A percentile compares a stretch with the other conserved stretches of the same genome.
These are phyloP conservation scores for Trichocladium uniseriatum DNA, from an alignment of 495 filamentous ascomycete species.

Conservation along the genomic window DNA sequence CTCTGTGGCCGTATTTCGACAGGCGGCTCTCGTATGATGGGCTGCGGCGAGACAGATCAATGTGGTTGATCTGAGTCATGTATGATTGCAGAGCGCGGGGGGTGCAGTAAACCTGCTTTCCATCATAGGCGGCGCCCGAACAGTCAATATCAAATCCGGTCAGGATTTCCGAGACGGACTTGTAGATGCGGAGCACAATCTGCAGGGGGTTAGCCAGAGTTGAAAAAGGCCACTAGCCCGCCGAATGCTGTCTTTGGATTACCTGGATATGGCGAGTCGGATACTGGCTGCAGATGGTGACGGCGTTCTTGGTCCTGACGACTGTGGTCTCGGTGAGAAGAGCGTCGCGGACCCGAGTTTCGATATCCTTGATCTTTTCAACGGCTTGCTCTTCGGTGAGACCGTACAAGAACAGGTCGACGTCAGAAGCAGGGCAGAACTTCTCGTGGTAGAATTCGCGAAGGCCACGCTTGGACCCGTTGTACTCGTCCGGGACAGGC, in stretches of 20 bases:
- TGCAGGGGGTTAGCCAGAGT: slow-evolving; percentile 26
- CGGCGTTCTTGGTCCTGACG: slow-evolving; percentile 70
- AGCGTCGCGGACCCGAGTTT: slow-evolving; percentile 55
- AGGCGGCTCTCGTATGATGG: slow-evolving; percentile 80
- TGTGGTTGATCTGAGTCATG: slow-evolving; percentile 68
- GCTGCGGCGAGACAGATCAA: slow-evolving; percentile 69
- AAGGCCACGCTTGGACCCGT: slow-evolving; percentile 52
- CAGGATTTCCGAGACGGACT: slow-evolving; percentile 68
- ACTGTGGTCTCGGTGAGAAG: slow-evolving; percentile 69
- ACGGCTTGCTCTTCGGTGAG: slow-evolving; percentile 62
- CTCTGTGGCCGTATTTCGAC: slow-evolving; percentile 76
- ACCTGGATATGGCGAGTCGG: slow-evolving; percentile 66
- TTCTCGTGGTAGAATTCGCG: slow-evolving; percentile 71
- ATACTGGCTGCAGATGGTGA: slow-evolving; percentile 73
- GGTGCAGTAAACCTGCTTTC: slow-evolving; percentile 60
- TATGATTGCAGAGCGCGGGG: slow-evolving; percentile 64
- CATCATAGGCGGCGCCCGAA: slow-evolving; percentile 70
- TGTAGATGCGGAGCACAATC: slow-evolving; percentile 78
- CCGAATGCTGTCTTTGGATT: neutral
- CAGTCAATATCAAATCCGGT: slow-evolving; percentile 83
- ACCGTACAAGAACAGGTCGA: slow-evolving; percentile 77
- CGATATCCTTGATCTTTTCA: slow-evolving; percentile 75
- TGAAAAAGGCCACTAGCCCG: neutral
- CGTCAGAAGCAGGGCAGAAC: slow-evolving; percentile 71
- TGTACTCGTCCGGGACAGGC: slow-evolving; percentile 57